Evolutionary conservation across 148 eudicot species (phyloP), one percentile per base, ranked within the genome.

Genomic region (Hydrangea macrophylla): DNA sequence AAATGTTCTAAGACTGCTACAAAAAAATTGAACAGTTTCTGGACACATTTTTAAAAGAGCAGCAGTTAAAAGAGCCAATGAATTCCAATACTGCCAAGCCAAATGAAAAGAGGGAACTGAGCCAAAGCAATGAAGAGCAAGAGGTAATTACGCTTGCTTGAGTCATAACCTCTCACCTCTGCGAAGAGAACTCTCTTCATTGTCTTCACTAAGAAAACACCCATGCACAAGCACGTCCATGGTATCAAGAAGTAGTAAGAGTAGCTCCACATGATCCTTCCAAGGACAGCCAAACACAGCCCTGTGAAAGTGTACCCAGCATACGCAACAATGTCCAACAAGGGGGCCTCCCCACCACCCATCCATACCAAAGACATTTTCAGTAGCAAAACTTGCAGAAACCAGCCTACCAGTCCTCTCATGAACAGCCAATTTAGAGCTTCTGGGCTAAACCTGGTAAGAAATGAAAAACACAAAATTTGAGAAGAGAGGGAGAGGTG

Each of bases 141-240:
- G 27, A 87, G 85, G 31, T 87, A 81, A 59, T 90, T 86, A 74
- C 83, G 92, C 76, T 78, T 81, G 71, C 85, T 81, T 6, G 92
- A 90, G 64, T 90, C 90, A 22, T 78, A 81, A 53, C 83, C 85
- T 53, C 92, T 83, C 54, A 87, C 90, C 76, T 87, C 96, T 0
- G 96, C 86, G 32, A 83, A 83, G 2, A 90, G 83, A 61, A 90
- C 92, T 62, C 96, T 73, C 78, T 85, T 87, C 92, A 87, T 90
- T 0, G 90, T 90, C 86, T 87, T 85, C 67, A 90, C 89, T 72
- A 90, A 48, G 82, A 90, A 87, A 50, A 83, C 68, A 73, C 86
- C 96, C 92, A 85, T 90, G 79, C 90, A 83, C 36, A 90, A 64
- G 81, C 92, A 85, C n/a, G 86, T 80, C 88, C 85, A 85, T 0